phyloP scores from a whole-genome alignment of 176 grass and related monocot genomes.

The Cenchrus purpureus region DNA sequence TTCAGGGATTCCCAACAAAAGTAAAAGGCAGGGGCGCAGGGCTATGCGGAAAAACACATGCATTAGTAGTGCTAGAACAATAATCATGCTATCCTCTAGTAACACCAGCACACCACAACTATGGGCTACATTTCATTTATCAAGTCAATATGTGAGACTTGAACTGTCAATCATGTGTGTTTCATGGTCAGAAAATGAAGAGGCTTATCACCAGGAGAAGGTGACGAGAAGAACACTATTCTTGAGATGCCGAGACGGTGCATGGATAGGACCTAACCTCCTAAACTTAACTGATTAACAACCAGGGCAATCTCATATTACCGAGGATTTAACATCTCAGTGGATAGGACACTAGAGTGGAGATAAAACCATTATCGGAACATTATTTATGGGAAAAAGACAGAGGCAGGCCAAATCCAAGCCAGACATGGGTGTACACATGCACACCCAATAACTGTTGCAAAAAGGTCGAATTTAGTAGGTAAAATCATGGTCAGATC shows the following conservation, averaged over 20 bases:
- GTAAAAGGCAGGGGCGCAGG: neutral
- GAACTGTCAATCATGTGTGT: neutral
- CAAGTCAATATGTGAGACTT: neutral
- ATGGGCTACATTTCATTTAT: slow-evolving; percentile 1
- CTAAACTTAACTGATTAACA: slow-evolving; percentile 1
- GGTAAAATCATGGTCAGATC: too few relatives aligned
- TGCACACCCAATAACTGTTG: too few relatives aligned
- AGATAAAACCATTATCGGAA: neutral
- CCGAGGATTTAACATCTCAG: neutral
- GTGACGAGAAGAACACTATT: neutral
- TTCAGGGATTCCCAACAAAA: neutral
- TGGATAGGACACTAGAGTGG: slow-evolving; percentile 3
- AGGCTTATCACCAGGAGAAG: neutral
- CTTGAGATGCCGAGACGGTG: neutral
- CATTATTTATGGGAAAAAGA: neutral
- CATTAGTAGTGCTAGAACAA: neutral
- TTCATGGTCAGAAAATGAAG: neutral
- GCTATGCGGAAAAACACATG: neutral
- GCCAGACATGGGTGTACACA: neutral
- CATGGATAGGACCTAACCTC: neutral
- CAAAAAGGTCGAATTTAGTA: too few relatives aligned
- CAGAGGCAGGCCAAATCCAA: neutral
- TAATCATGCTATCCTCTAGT: neutral
- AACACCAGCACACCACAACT: neutral
- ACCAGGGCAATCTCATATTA: neutral